Base-by-base conservation (phyloP, 306 rosid genomes). In the Lathyrus aphaca region DNA sequence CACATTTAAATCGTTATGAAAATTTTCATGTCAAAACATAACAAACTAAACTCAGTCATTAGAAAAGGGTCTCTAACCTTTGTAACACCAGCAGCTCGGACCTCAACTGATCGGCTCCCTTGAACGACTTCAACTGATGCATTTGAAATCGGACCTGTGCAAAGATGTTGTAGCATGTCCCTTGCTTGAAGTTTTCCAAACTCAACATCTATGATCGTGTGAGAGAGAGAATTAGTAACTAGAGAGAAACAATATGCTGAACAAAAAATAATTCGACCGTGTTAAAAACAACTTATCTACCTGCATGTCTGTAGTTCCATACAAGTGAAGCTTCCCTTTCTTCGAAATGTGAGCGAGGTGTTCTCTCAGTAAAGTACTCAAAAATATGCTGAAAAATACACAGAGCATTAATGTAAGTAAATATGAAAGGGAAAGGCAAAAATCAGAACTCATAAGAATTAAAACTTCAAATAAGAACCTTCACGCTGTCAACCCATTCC, bases 91-190 rank as follows among this genome's bases (percentile, higher is more conserved):
- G 86, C 91, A 16, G 97, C 89, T 77, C 98, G 94, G 76, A 94
- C 97, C 76, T 94, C 97, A 50, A 90, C 97, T 13, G 98, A 94
- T 62, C 92, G 88, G 83, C 90, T 91, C 3, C 98, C 98, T 81
- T 94, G 98, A 76, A 94, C 90, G 78, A 94, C 98, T 71, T 94
- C 98, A 50, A 94, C 88, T 19, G 95, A 81, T 40, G 98, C 92
- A 78, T 93, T 93, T 51, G 98, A 93, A 77, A 93, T 93, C 66
- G 98, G 96, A 58, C 97, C 98, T 2, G 96, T 93, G 88, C 98
- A 93, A 68, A 93, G 96, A 85, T 93, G 98, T 85, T 93, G 98
- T 74, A 93, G 77, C 98, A 93, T 85, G 72, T 93, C 98, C 82
- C 88, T 86, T 27, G 98, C 98, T 86, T 93, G 98, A 65, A 93